phyloP scores from a whole-genome alignment of 495 filamentous ascomycete genomes.

The Hypomontagnella monticulosa region DNA sequence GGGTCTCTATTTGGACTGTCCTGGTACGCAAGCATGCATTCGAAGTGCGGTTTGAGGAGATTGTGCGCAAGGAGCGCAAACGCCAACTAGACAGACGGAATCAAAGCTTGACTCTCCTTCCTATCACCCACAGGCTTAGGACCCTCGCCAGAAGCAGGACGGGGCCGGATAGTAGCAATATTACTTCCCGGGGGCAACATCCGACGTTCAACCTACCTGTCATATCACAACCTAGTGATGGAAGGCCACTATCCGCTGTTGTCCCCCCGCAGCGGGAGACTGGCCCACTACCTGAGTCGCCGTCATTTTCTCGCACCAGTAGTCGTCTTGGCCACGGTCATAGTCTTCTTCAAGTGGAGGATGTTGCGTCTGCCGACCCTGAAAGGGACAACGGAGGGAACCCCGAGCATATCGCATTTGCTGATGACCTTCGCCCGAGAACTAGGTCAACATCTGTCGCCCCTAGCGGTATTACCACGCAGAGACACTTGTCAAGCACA shows the following conservation, averaged over 20 bases:
- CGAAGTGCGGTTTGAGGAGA: constrained; percentile 68
- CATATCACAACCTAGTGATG: constrained; percentile 39
- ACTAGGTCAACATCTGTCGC: constrained; percentile 33
- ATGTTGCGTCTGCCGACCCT: background rate
- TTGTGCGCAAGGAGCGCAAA: constrained; percentile 62
- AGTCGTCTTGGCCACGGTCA: background rate
- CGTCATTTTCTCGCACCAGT: background rate
- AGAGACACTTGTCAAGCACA: constrained; percentile 23
- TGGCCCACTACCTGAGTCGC: background rate
- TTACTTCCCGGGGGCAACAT: background rate
- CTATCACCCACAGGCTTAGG: constrained; percentile 40
- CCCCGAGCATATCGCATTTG: constrained; percentile 41
- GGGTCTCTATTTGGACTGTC: constrained; percentile 70
- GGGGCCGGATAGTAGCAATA: constrained; percentile 1
- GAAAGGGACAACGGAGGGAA: background rate
- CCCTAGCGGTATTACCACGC: constrained; percentile 21
- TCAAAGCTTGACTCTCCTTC: constrained; percentile 37
- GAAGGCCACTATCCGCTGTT: constrained; percentile 31
- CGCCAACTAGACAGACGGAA: constrained; percentile 40
- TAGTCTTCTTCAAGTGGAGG: background rate
- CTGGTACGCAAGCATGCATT: constrained; percentile 75
- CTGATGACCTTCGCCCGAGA: constrained; percentile 16
- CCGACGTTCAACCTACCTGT: constrained; percentile 9
- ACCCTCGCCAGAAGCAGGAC: constrained; percentile 35
- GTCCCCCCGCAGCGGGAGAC: constrained; percentile 12